Evolutionary conservation across 148 eudicot species (phyloP).

Genomic region (Nepenthes mirabilis): DNA sequence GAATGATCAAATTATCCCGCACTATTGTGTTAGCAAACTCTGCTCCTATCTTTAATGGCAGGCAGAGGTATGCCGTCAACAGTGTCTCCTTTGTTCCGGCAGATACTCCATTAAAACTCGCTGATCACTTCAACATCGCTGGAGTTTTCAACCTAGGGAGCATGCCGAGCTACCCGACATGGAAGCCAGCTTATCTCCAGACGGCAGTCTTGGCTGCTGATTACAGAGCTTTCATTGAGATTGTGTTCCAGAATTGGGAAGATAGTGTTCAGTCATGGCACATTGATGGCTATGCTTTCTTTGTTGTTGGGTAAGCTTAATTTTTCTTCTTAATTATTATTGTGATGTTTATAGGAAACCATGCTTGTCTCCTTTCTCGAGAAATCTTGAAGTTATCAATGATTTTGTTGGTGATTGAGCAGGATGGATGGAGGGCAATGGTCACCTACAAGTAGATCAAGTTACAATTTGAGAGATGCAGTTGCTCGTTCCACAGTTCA

Average conservation of each 20-base stretch:
- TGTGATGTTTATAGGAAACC: too few relatives aligned
- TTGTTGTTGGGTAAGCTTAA: slow-evolving; percentile 76
- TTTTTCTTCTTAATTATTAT: too few relatives aligned
- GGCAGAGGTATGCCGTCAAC: slow-evolving; percentile 83
- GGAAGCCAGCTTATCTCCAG: slow-evolving; percentile 45
- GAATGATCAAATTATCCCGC: slow-evolving; percentile 47
- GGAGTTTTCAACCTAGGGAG: slow-evolving; percentile 69
- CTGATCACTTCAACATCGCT: slow-evolving; percentile 74
- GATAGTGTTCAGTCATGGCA: slow-evolving; percentile 78
- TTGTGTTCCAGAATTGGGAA: slow-evolving; percentile 87
- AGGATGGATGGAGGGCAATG: slow-evolving; percentile 97
- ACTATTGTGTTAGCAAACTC: slow-evolving; percentile 84
- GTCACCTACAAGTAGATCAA: slow-evolving; percentile 47
- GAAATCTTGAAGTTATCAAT: not conserved
- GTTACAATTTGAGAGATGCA: slow-evolving; percentile 84
- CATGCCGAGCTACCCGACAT: slow-evolving; percentile 48
- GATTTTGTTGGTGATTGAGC: slow-evolving; percentile 7
- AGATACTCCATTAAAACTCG: slow-evolving; percentile 82
- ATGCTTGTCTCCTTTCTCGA: too few relatives aligned
- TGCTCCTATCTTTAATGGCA: slow-evolving; percentile 71
- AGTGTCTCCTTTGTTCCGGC: slow-evolving; percentile 54
- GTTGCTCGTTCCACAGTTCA: slow-evolving; percentile 80
- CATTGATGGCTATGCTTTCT: slow-evolving; percentile 85
- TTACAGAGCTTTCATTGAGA: slow-evolving; percentile 60
- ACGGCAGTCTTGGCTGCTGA: slow-evolving; percentile 65